Evolutionary conservation across 257 asterid genomes (phyloP).

Genomic region (Nicotiana tomentosiformis): DNA sequence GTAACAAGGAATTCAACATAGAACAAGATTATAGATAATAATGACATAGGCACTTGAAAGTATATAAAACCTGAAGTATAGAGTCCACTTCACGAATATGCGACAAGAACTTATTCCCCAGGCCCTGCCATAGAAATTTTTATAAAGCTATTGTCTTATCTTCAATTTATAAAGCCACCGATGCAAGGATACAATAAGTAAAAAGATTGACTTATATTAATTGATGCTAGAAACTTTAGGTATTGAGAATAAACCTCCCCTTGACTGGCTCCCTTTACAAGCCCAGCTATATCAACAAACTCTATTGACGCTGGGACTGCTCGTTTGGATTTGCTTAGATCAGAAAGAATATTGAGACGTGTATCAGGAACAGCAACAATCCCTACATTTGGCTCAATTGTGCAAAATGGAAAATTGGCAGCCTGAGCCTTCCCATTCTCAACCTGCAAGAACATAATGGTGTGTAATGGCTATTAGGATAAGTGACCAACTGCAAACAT

Average conservation of each 20-base stretch:
- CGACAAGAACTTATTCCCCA: conserved; percentile 91
- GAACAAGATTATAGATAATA: not conserved
- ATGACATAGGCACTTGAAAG: not conserved
- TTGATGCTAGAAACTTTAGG: not conserved
- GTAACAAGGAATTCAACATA: not conserved
- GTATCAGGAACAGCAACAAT: conserved; percentile 93
- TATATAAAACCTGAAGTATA: conserved; percentile 67
- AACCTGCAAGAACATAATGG: conserved; percentile 48
- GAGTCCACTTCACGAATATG: conserved; percentile 99
- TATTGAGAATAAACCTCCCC: conserved; percentile 68
- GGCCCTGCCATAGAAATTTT: conserved; percentile 54
- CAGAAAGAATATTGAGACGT: conserved; percentile 80
- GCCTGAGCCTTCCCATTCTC: conserved; percentile 99
- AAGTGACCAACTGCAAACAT: not conserved
- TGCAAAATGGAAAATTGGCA: conserved; percentile 93
- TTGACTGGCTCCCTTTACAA: conserved; percentile 98
- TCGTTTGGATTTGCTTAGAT: conserved; percentile 76
- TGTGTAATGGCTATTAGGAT: not conserved
- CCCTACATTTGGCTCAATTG: conserved; percentile 94
- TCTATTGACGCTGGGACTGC: conserved; percentile 90
- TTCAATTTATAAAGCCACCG: not conserved
- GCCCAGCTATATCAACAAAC: conserved; percentile 98
- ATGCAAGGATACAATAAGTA: not conserved
- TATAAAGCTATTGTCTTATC: not conserved
- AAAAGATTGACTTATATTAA: not conserved